Conservation (phyloP, 495 filamentous ascomycete genomes). For the Rostrohypoxylon terebratum region DNA sequence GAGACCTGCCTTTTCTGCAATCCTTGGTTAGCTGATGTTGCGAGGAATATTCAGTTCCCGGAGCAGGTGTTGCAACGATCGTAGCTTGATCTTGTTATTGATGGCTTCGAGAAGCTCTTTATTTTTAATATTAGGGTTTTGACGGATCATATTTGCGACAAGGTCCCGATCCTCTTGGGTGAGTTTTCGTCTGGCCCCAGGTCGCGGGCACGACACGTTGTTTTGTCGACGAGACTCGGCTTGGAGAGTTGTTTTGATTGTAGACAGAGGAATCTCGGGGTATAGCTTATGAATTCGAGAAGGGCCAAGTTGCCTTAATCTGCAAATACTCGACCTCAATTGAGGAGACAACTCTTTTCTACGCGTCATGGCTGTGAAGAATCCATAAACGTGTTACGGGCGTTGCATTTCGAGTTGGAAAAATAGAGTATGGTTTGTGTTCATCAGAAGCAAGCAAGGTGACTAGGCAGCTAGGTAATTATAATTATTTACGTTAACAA, state of each 20-base stretch:
- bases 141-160: neutral
- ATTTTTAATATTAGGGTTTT: neutral
- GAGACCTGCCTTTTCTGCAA: slow-evolving; percentile 26
- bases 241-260: neutral
- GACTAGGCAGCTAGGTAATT: no score
- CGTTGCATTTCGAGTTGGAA: neutral
- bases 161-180: neutral
- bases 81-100: neutral
- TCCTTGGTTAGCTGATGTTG: neutral
- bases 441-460: no score
- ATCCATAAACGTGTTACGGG: neutral
- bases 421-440: neutral
- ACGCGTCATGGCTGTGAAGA: neutral
- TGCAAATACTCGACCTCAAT: neutral
- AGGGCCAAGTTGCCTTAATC: neutral
- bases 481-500: neutral
- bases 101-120: neutral
- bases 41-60: neutral
- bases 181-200: neutral
- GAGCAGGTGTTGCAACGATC: neutral
- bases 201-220: neutral
- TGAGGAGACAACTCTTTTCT: neutral
- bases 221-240: neutral
- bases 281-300: neutral
- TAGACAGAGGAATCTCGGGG: neutral